phyloP scores from a whole-genome alignment of 2,329 filamentous ascomycete genomes.

The Sarocladium brachiariae region DNA sequence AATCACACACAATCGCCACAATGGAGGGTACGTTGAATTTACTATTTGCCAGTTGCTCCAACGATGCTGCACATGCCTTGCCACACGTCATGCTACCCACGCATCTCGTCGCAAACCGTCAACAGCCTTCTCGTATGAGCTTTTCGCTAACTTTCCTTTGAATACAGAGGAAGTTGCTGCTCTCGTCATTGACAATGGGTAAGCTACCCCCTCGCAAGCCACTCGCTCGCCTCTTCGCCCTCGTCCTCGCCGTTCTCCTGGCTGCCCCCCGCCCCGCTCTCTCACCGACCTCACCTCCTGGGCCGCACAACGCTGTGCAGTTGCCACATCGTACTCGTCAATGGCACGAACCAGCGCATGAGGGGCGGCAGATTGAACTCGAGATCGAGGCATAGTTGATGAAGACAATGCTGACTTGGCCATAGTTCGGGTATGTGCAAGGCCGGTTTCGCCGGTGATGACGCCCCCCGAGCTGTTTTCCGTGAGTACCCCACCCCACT shows the following conservation, averaged over 20 bases:
- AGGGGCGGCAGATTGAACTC: neutral
- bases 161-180: constrained; percentile 96
- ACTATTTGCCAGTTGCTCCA: constrained; percentile 18
- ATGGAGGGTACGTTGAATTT: constrained; percentile 46
- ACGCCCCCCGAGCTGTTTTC: constrained; percentile 99
- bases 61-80: constrained; percentile 14
- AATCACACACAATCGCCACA: constrained; percentile 35
- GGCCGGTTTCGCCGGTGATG: constrained; percentile 99
- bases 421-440: constrained; percentile 99
- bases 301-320: constrained; percentile 6
- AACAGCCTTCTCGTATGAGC: constrained; percentile 13
- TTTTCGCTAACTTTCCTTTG: constrained; percentile 36
- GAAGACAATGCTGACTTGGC: constrained; percentile 29
- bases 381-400: neutral
- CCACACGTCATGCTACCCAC: constrained; percentile 8
- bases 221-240: constrained; percentile 29
- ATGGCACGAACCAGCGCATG: neutral
- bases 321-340: neutral
- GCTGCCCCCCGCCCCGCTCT: constrained; percentile 20
- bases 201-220: constrained; percentile 50
- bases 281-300: constrained; percentile 27
- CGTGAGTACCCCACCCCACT: constrained; percentile 64
- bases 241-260: constrained; percentile 11
- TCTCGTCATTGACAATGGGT: constrained; percentile 99
- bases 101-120: constrained; percentile 13